Percentiles rank a stretch among this genome's conserved stretches.
Evolutionary conservation across 139 green algal genomes (phyloP).

Genomic region (Chlamydomonas sp.): DNA sequence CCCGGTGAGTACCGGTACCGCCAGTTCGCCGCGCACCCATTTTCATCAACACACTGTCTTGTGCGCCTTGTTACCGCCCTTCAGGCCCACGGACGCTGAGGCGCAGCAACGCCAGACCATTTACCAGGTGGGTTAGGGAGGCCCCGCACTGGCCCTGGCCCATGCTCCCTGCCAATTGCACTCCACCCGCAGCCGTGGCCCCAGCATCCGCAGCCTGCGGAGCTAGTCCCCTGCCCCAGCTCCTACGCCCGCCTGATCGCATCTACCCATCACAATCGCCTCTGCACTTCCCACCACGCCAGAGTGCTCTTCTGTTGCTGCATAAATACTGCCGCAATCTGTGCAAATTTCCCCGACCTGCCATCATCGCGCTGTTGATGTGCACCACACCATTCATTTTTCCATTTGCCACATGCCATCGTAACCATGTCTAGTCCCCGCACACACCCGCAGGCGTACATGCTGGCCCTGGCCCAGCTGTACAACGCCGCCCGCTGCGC

Average conservation of each 20-base stretch:
- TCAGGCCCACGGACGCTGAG: neutral
- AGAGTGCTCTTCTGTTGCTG: neutral
- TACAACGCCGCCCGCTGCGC: slow-evolving; percentile 12
- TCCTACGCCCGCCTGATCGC: too few species aligned
- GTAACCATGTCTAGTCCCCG: neutral
- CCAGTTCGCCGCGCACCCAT: neutral
- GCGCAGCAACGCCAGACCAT: slow-evolving; percentile 7
- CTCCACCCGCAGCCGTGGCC: too few species aligned
- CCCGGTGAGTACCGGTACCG: neutral
- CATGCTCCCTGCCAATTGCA: too few species aligned
- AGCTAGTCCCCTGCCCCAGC: too few species aligned
- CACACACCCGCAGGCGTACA: neutral
- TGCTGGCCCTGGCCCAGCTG: slow-evolving; percentile 33
- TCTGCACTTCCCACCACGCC: too few species aligned
- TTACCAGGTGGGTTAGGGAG: neutral
- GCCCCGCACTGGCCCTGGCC: too few species aligned
- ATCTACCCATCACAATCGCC: too few species aligned
- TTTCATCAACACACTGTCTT: neutral
- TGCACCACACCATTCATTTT: too few species aligned
- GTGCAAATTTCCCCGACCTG: too few species aligned
- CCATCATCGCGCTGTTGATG: neutral
- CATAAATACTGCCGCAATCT: too few species aligned
- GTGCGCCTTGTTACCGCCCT: neutral
- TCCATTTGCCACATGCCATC: too few species aligned
- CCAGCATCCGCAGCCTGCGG: too few species aligned